Evolutionary conservation across 140 eudicot species (phyloP).

Genomic region (Cichorium intybus): DNA sequence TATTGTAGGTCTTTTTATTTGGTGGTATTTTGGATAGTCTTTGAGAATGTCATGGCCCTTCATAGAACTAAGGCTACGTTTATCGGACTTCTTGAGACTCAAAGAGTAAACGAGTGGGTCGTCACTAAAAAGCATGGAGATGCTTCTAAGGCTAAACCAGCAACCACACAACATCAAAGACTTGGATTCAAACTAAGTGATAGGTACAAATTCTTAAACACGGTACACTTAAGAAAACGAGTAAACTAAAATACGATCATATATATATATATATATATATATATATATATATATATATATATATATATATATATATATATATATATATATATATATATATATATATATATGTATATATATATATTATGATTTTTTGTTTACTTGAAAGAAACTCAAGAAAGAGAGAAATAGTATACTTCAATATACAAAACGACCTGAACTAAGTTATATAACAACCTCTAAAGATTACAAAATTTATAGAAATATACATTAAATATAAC

Average conservation of each 20-base stretch:
- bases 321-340: too few species aligned
- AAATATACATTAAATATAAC: neutral
- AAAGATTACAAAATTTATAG: neutral
- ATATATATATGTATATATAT: too few species aligned
- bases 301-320: too few species aligned
- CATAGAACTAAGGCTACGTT: constrained; percentile 72
- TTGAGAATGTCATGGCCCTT: constrained; percentile 71
- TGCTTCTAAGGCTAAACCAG: constrained; percentile 43
- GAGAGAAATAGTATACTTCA: too few species aligned
- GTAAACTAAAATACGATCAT: too few species aligned
- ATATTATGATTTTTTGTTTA: too few species aligned
- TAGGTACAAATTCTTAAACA: constrained; percentile 25
- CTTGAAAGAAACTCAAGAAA: too few species aligned
- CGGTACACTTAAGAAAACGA: too few species aligned
- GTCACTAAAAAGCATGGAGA: constrained; percentile 72
- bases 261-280: too few species aligned
- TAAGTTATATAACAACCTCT: too few species aligned
- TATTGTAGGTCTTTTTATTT: constrained; percentile 56
- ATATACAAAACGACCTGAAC: too few species aligned
- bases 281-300: too few species aligned
- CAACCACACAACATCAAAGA: constrained; percentile 28
- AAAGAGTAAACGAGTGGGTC: constrained; percentile 68
- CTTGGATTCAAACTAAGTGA: constrained; percentile 45
- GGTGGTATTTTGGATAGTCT: constrained; percentile 71
- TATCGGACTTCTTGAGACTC: constrained; percentile 61